Percentiles rank a stretch among this genome's conserved stretches.
These are phyloP conservation scores for Striga asiatica DNA, from an alignment of 257 asterid species.

Conservation along the genomic window DNA sequence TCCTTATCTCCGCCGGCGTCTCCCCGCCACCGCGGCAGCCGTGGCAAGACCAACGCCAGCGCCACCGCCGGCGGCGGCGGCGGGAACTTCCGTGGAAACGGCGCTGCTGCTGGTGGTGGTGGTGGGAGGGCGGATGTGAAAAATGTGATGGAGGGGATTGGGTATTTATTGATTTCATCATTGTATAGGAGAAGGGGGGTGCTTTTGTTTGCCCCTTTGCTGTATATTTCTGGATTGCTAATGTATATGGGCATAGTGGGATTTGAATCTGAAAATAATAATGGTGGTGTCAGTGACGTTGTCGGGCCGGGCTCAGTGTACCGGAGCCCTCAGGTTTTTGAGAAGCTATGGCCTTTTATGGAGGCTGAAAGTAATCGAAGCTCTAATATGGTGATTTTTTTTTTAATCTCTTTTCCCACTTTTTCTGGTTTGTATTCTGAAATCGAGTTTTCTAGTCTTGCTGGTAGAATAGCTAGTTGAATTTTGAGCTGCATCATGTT, in stretches of 20 bases:
- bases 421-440: not conserved
- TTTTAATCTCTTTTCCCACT: not conserved
- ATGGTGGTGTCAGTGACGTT: conserved; percentile 28
- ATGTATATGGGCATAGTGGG: conserved; percentile 86
- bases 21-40: conserved; percentile 60
- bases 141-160: conserved; percentile 55
- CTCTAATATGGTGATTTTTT: conserved; percentile 58
- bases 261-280: conserved; percentile 34
- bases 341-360: conserved; percentile 92
- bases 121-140: conserved; percentile 46
- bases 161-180: conserved; percentile 57
- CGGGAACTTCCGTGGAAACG: conserved; percentile 31
- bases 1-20: conserved; percentile 78
- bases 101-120: too few species aligned
- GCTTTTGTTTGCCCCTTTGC: conserved; percentile 80
- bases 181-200: conserved; percentile 74
- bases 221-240: conserved; percentile 82
- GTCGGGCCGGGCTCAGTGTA: conserved; percentile 67
- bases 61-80: conserved; percentile 21
- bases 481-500: not conserved
- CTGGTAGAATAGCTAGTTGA: conserved; percentile 1
- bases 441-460: conserved; percentile 5
- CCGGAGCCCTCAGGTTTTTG: conserved; percentile 86
- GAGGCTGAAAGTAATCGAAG: conserved; percentile 68
- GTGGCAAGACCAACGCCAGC: conserved; percentile 29